phyloP scores from a whole-genome alignment of 2,329 filamentous ascomycete genomes.

The Fusarium devonianum region DNA sequence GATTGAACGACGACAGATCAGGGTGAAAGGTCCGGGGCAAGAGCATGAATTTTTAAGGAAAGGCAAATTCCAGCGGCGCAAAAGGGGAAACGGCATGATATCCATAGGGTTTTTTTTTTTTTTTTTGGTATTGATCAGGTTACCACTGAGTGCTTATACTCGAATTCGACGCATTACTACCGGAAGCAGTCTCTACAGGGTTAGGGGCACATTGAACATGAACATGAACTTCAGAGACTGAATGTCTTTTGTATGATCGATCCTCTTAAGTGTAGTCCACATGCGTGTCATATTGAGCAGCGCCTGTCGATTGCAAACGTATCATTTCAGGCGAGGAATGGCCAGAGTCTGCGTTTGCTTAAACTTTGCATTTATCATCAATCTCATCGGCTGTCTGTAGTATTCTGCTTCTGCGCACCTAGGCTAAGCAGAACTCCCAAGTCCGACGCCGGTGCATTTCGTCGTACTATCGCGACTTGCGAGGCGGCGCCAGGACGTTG shows the following conservation, averaged over 20 bases:
- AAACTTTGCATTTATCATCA: constrained; percentile 34
- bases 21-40: constrained; percentile 6
- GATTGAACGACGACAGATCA: constrained; percentile 16
- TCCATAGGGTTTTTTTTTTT: constrained; percentile 38
- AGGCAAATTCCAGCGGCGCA: constrained; percentile 30
- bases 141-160: constrained; percentile 7
- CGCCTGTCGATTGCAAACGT: no score
- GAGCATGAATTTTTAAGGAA: constrained; percentile 13
- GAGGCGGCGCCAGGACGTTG: constrained; percentile 26
- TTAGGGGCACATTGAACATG: neutral
- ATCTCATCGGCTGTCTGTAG: constrained; percentile 38
- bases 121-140: constrained; percentile 31
- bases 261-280: no score
- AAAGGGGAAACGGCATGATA: constrained; percentile 37
- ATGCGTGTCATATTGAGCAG: no score
- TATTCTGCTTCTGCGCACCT: constrained; percentile 27
- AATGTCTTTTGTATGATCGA: no score
- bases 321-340: no score
- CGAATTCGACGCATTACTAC: constrained; percentile 1
- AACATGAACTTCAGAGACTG: neutral
- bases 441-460: constrained; percentile 26
- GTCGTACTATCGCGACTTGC: constrained; percentile 24
- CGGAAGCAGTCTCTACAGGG: constrained; percentile 28
- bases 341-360: neutral
- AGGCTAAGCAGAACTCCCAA: constrained; percentile 27